A percentile compares a stretch with the other conserved stretches of the same genome.
Conservation (phyloP, 2,329 filamentous ascomycete species). For the Hypoxylon rubiginosum region DNA sequence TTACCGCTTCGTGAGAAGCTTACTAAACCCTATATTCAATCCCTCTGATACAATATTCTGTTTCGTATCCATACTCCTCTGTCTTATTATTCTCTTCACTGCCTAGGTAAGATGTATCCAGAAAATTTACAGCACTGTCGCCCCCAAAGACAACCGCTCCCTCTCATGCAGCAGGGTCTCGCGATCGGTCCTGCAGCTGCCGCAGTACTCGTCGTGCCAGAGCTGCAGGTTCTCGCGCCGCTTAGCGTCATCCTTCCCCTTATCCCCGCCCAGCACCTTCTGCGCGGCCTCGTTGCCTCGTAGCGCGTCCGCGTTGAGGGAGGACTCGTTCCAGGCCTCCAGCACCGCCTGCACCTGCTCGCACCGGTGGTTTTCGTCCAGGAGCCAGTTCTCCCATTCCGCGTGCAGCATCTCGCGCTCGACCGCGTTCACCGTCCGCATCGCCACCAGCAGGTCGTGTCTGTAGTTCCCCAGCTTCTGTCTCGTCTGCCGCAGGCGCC, state of each 20-base stretch:
- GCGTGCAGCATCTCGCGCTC: conserved; percentile 87
- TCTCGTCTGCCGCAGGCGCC: conserved; percentile 81
- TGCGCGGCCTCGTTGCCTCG: conserved; percentile 46
- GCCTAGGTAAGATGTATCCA: not conserved
- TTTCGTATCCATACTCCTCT: not conserved
- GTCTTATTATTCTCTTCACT: not conserved
- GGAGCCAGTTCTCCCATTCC: conserved; percentile 95
- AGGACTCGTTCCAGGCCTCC: conserved; percentile 42
- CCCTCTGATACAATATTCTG: not conserved
- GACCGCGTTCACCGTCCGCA: conserved; percentile 89
- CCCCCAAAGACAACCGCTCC: conserved; percentile 35
- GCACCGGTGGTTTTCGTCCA: conserved; percentile 83
- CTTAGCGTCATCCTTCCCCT: conserved; percentile 37
- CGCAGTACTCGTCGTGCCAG: conserved; percentile 69
- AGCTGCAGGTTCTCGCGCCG: conserved; percentile 54
- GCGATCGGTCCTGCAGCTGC: conserved; percentile 66
- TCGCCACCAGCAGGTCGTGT: conserved; percentile 90
- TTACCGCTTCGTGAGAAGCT: conserved; percentile 3
- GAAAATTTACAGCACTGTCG: conserved; percentile 3
- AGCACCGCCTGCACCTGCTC: conserved; percentile 69
- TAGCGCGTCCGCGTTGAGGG: conserved; percentile 7
- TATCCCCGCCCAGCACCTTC: conserved; percentile 46
- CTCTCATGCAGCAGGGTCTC: conserved; percentile 46
- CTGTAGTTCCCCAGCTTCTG: conserved; percentile 86
- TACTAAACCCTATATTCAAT: not conserved